These are phyloP conservation scores for Cutaneotrichosporon mucoides DNA, from an alignment of 1,284 basidiomycete species.

Conservation along the genomic window DNA sequence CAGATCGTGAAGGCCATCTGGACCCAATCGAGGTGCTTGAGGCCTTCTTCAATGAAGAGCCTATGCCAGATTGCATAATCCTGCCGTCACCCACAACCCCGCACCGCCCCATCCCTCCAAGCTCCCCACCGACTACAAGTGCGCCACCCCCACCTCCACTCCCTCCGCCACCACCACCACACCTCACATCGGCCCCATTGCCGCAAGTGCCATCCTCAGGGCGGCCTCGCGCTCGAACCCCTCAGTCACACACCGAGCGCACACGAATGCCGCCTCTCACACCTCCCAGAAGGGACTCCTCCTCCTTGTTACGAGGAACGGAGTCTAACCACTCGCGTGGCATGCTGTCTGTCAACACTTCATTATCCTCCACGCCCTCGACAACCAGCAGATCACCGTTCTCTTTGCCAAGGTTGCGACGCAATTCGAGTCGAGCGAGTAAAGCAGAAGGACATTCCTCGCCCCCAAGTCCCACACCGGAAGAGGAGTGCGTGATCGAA, in stretches of 20 bases:
- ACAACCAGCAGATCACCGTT: background rate
- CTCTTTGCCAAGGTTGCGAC: background rate
- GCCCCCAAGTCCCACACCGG: background rate
- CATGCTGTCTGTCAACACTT: background rate
- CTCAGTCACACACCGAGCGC: background rate
- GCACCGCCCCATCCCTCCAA: background rate
- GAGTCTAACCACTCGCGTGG: background rate
- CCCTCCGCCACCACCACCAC: background rate
- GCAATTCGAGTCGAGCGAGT: background rate
- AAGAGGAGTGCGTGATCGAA: background rate
- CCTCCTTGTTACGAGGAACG: background rate
- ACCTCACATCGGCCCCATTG: background rate
- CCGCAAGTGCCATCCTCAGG: background rate
- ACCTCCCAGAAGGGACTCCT: background rate
- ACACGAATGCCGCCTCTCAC: background rate
- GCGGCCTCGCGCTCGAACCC: background rate
- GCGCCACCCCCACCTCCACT: background rate
- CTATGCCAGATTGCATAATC: slow-evolving; percentile 4
- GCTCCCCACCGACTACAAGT: too few relatives aligned
- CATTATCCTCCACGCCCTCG: background rate
- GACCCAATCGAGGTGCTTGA: slow-evolving; percentile 15
- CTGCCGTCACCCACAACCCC: background rate
- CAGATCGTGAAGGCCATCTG: slow-evolving; percentile 5
- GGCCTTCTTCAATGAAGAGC: slow-evolving; percentile 11
- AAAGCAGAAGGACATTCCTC: background rate